phyloP scores from a whole-genome alignment of 192 early-diverging fungal genomes.

The Coemansia sp. region DNA sequence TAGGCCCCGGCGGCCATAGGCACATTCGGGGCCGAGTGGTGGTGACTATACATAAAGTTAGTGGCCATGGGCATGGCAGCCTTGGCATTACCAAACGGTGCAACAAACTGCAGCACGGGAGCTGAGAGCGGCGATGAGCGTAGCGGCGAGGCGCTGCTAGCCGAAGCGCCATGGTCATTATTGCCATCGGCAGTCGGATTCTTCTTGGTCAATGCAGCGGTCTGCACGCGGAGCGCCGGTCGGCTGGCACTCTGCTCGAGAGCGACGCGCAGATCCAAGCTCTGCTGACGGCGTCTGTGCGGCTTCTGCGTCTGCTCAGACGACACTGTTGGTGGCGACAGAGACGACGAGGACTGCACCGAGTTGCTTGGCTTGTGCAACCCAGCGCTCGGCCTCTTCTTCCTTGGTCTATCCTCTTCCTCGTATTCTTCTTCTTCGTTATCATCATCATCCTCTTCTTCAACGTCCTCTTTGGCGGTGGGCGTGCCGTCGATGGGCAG shows the following conservation, averaged over 20 bases:
- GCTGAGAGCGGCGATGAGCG: slow-evolving; percentile 46
- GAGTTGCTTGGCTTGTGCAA: background rate
- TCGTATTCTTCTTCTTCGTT: slow-evolving; percentile 2
- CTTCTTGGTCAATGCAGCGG: slow-evolving; percentile 1
- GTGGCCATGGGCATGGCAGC: slow-evolving; percentile 6
- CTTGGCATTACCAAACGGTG: slow-evolving; percentile 6
- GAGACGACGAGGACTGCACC: background rate
- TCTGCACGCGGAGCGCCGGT: slow-evolving; percentile 47
- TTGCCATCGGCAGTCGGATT: background rate
- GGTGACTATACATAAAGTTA: slow-evolving; percentile 12
- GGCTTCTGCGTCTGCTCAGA: slow-evolving; percentile 14
- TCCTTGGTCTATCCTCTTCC: slow-evolving; percentile 5
- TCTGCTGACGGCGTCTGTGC: slow-evolving; percentile 48
- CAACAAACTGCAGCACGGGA: slow-evolving; percentile 36
- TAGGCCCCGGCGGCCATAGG: slow-evolving; percentile 9
- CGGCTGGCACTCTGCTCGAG: slow-evolving; percentile 15
- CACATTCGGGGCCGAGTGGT: background rate
- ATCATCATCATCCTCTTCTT: slow-evolving; percentile 12
- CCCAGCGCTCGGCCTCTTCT: background rate
- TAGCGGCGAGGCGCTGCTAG: slow-evolving; percentile 20
- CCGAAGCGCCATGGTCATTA: background rate
- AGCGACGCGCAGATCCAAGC: slow-evolving; percentile 35
- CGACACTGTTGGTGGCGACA: background rate
- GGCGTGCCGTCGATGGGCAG: slow-evolving; percentile 2
- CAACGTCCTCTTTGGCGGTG: slow-evolving; percentile 13